Base-by-base conservation (phyloP, 2,329 filamentous ascomycete species). In the Phyllosticta ampelicida region DNA sequence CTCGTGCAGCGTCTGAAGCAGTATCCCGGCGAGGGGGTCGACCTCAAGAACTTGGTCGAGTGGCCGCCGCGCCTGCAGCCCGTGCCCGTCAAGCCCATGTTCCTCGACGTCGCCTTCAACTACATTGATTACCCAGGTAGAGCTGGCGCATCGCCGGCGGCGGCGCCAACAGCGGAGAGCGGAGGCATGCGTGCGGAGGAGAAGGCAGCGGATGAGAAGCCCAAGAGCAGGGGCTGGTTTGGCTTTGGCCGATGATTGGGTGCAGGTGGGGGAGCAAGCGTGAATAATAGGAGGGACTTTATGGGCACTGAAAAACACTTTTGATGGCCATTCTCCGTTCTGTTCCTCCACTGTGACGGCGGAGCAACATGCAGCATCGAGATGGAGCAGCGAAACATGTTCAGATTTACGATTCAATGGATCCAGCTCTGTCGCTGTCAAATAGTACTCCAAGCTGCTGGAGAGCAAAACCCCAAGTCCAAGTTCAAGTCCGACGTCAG, bases 71-170 rank as follows among this genome's bases (percentile, higher is more conserved):
- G 85, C 68, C 76, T 96, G 63, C 84, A 89, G 61, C 80, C 87
- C 1, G 84, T 97, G 48, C 90, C 94, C 0, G 86, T 96, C 55
- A 99, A 99, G 77, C 94, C 94, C 26, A 79, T 97, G 30, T 97
- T 97, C 78, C 83, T 97, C 60, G 94, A 99, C 68, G 86, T 96
- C 8, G 94, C 94, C 9, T 99, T 90, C 88, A 97, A 97, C 70
- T 97, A 96, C 70, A 91, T 99, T 62, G 84, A 90, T 53, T 99
- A 99, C 68, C 90, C 91, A 0, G 85, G 84, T 30, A 83, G 83
- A 64, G 64, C 72, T 29, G 68, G 70, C 6, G 64, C 72, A 60
- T 66, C 64, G 57, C 63, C 61, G 5, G 63, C 61, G 21, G 64
- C 65, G 61, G 63, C 64, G 57, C 63, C 61, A 5, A 62, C 61